Base-by-base conservation (phyloP, 1,284 basidiomycete genomes). In the Chalciporus sp. region DNA sequence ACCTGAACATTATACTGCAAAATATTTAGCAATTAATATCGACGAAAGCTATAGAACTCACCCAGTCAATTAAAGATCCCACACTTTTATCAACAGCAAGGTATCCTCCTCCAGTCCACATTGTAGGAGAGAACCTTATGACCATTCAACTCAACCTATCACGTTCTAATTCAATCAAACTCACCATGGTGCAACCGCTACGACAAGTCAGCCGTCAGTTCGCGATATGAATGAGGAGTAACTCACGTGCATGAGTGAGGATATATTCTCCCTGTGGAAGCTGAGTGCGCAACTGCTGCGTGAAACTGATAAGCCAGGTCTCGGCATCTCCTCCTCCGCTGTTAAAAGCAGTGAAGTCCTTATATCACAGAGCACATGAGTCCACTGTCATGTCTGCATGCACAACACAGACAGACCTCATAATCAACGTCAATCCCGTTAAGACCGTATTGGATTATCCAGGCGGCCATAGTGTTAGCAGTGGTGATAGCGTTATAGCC, bases 401-500 rank as follows among this genome's bases (percentile, higher is more conserved):
- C 11, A 16, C 2, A 23, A n/a, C 4, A 31, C 16, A 35, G 3
- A 54, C 29, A 16, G 43, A 73, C 79, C 64, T 83, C 82, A 51
- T 80, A 84, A 63, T 85, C 82, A 29, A 85, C 72, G 50, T 85
- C 83, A 39, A 84, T 71, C 31, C 83, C 84, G 57, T 85, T 77
- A 16, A 85, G 65, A 17, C 73, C 71, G 58, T 76, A 79, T 45
- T 78, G 51, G 55, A 73, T 77, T 42, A 82, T 79, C 74, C 76
- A 83, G 2, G 69, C 68, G 11, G 79, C 79, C 70, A 83, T 73
- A 5, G 68, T 75, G 57, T 79, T 72, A 0, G 81, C 82, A 4
- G 74, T 72, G 7, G 47, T 57, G 20, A 71, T 63, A 2, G 79
- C 66, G 51, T 82, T 69, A 6, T 71, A 68, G 14, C 73, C 72